Conservation (phyloP, 1,284 basidiomycete species). For the Pisolithus thermaeus region DNA sequence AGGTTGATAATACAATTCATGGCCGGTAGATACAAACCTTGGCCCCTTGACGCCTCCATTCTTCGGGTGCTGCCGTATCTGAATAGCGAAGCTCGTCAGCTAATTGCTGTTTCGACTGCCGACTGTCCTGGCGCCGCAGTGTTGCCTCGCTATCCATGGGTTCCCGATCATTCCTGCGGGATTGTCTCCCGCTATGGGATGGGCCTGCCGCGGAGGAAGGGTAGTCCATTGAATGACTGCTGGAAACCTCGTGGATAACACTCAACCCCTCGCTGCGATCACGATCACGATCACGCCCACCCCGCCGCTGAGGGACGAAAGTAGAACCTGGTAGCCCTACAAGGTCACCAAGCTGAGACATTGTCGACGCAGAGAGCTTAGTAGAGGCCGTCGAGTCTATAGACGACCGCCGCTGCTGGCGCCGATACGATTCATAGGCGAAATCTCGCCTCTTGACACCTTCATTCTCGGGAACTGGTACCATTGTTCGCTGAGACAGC, state of each 20-base stretch:
- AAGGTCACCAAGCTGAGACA: slow-evolving; percentile 36
- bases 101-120: slow-evolving; percentile 18
- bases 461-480: slow-evolving; percentile 10
- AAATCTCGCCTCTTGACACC: slow-evolving; percentile 20
- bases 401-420: slow-evolving; percentile 23
- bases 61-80: slow-evolving; percentile 29
- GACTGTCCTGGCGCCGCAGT: slow-evolving; percentile 9
- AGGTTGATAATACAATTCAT: not conserved
- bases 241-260: slow-evolving; percentile 36
- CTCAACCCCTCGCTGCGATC: slow-evolving; percentile 24
- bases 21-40: slow-evolving; percentile 16
- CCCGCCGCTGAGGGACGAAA: slow-evolving; percentile 13
- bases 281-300: slow-evolving; percentile 10
- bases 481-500: slow-evolving; percentile 21
- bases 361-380: slow-evolving; percentile 29
- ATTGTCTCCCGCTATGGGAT: slow-evolving; percentile 15
- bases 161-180: not conserved
- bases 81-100: slow-evolving; percentile 35
- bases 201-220: slow-evolving; percentile 19
- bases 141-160: slow-evolving; percentile 16
- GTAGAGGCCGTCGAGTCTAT: slow-evolving; percentile 26
- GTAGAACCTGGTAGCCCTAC: slow-evolving; percentile 26
- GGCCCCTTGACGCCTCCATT: slow-evolving; percentile 31
- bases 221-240: slow-evolving; percentile 26
- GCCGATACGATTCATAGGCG: slow-evolving; percentile 16